Evolutionary conservation across 805 yeast species (phyloP).

Genomic region (Barnettozyma pratensis): DNA sequence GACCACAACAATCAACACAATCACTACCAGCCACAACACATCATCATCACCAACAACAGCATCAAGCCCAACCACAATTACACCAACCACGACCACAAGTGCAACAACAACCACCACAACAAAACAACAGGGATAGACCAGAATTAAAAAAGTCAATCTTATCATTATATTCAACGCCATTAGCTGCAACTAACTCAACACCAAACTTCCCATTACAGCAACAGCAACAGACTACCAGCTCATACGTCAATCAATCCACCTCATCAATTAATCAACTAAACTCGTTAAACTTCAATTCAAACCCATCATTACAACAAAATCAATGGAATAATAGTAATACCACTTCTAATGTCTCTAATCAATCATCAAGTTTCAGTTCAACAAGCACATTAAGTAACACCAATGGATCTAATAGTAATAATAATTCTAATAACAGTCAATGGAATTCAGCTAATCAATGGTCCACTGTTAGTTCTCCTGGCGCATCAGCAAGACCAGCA

Average conservation of each 20-base stretch:
- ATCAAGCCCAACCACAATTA: constrained; percentile 7
- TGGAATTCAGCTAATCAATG: constrained; percentile 27
- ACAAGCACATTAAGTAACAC: neutral
- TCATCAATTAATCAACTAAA: constrained; percentile 14
- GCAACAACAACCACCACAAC: constrained; percentile 9
- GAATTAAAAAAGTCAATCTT: constrained; percentile 90
- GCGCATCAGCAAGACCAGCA: constrained; percentile 5
- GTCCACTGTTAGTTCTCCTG: constrained; percentile 15
- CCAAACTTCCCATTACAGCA: constrained; percentile 17
- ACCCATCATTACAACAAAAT: constrained; percentile 4
- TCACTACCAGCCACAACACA: neutral
- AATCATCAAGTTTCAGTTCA: neutral
- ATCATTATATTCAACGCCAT: constrained; percentile 72
- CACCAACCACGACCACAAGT: constrained; percentile 2
- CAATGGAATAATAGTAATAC: constrained; percentile 6
- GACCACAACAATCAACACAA: constrained; percentile 4
- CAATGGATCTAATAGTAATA: constrained; percentile 15
- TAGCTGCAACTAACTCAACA: constrained; percentile 18
- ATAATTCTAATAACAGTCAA: constrained; percentile 28
- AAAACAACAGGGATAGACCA: constrained; percentile 42
- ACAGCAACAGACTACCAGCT: constrained; percentile 8
- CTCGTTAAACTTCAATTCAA: constrained; percentile 6
- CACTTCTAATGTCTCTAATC: neutral
- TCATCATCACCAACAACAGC: constrained; percentile 11
- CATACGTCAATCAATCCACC: constrained; percentile 5